Evolutionary conservation across 768 basidiomycete species (phyloP), one percentile per base, ranked within the genome.

Genomic region (Suillus brevipes): DNA sequence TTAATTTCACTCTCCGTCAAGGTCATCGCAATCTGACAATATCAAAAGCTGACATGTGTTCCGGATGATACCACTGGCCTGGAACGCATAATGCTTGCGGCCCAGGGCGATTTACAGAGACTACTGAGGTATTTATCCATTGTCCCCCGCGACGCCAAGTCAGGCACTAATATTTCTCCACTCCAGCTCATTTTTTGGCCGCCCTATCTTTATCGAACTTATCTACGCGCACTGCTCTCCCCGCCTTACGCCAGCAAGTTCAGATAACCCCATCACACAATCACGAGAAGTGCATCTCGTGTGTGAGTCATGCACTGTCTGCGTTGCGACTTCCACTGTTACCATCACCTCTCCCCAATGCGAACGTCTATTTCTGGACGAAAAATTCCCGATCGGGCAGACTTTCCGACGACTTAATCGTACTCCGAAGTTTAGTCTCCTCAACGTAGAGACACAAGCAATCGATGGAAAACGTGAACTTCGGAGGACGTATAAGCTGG

Each of bases 101-200:
- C 89, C 0, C 88, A 88, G 68, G 90, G 89, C 5, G 88, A 91
- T 72, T 74, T 91, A 7, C 90, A 91, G 72, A 81, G 89, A 31
- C 76, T 89, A 20, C 76, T 91, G 25, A 90, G 89, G 90, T 88
- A 69, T 18, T 12, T 3, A n/a, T 28, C n/a, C 20, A 70, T 64
- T 20, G 10, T 34, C 42, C 61, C 20, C 38, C 36, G 34, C 37
- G 18, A 40, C 4, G 34, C 43, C 43, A 40, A 61, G 10, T 28
- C 12, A 59, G 10, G 12, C 42, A 31, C 42, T 43, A 20, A 37
- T 14, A 40, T 14, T 20, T 52, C 31, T 40, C 59, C 40, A 59
- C 25, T 60, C 53, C 68, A 91, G 90, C 71, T 83, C 88, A 31
- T 90, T 87, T 74, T 89, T 91, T 67, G 84, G 81, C 25, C 81